Percentiles rank a stretch among this genome's conserved stretches.
Conservation (phyloP, 2,329 filamentous ascomycete genomes). For the Ceratocystis huliohia region DNA sequence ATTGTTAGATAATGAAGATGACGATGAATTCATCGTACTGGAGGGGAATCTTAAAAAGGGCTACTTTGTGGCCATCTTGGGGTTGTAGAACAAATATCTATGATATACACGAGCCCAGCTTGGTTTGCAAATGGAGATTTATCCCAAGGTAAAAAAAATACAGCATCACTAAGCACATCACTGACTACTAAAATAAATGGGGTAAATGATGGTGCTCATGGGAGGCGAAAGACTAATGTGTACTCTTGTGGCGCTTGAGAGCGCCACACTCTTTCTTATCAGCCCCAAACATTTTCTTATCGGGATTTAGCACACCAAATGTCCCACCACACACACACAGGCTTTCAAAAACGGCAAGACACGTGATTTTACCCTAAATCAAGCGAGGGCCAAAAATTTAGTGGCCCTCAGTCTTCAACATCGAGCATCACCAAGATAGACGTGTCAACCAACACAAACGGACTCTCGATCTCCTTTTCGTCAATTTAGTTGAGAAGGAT, state of each 20-base stretch:
- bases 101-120: too few relatives aligned
- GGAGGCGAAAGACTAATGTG: background rate
- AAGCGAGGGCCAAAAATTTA: slow-evolving; percentile 23
- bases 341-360: slow-evolving; percentile 18
- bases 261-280: slow-evolving; percentile 3
- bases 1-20: too few relatives aligned
- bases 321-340: slow-evolving; percentile 19
- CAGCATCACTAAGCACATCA: too few relatives aligned
- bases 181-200: too few relatives aligned
- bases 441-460: slow-evolving; percentile 27
- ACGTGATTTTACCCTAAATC: slow-evolving; percentile 21
- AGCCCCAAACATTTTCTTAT: slow-evolving; percentile 11
- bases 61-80: too few relatives aligned
- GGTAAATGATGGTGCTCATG: too few relatives aligned
- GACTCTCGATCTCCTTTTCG: slow-evolving; percentile 28
- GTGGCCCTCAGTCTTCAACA: slow-evolving; percentile 23
- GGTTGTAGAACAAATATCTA: too few relatives aligned
- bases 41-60: too few relatives aligned
- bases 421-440: slow-evolving; percentile 21
- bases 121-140: too few relatives aligned
- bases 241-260: background rate
- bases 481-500: slow-evolving; percentile 32
- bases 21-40: too few relatives aligned
- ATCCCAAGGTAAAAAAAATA: too few relatives aligned
- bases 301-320: slow-evolving; percentile 13